These are phyloP conservation scores for Garcia nutans DNA, from an alignment of 345 rosid species.

Conservation along the genomic window DNA sequence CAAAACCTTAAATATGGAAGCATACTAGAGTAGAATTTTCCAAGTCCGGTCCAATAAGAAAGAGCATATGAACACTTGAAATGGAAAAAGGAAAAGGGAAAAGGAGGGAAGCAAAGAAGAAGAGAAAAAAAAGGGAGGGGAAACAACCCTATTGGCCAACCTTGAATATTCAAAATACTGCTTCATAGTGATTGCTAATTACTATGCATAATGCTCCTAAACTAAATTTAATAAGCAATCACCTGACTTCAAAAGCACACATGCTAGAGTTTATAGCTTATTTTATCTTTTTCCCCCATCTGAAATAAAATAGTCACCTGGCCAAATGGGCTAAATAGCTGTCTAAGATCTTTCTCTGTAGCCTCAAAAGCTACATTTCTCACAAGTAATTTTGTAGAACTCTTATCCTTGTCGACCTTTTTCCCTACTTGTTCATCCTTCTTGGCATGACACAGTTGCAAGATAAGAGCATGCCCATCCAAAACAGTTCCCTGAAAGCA, in stretches of 20 bases:
- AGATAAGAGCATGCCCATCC: constrained; percentile 89
- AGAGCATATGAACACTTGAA: neutral
- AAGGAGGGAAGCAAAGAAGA: too few relatives aligned
- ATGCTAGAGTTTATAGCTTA: neutral
- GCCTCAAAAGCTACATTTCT: constrained; percentile 96
- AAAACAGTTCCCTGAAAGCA: constrained; percentile 68
- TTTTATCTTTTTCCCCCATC: neutral
- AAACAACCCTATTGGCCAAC: too few relatives aligned
- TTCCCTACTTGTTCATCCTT: constrained; percentile 54
- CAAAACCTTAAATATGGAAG: too few relatives aligned
- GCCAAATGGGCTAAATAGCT: constrained; percentile 90
- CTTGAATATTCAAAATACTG: neutral
- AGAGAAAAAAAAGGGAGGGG: neutral
- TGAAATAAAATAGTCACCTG: constrained; percentile 50
- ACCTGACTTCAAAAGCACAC: too few relatives aligned
- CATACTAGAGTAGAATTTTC: neutral
- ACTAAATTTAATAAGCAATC: too few relatives aligned
- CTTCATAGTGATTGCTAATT: too few relatives aligned
- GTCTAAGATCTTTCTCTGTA: constrained; percentile 82
- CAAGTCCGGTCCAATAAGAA: neutral
- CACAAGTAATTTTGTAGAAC: constrained; percentile 76
- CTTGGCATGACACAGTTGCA: constrained; percentile 78
- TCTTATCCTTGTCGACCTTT: constrained; percentile 56
- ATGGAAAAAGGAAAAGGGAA: neutral
- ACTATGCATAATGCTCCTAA: too few relatives aligned